Base-by-base conservation (phyloP, 495 filamentous ascomycete genomes). In the Penicillium bovifimosum region DNA sequence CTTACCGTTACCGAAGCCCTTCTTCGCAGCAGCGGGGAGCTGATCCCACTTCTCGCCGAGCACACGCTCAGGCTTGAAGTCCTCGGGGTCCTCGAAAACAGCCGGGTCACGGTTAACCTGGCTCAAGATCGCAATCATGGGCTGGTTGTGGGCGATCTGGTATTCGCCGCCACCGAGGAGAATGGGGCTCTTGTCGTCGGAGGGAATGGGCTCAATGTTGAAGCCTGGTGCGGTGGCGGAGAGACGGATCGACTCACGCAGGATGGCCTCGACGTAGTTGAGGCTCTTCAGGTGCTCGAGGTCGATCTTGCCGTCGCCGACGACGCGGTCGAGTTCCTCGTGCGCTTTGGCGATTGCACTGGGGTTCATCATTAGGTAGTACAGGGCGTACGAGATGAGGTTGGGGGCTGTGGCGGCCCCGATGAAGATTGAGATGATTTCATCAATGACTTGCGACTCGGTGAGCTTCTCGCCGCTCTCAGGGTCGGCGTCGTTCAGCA, bases 211-310 rank as follows among this genome's bases (percentile, higher is more conserved):
- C 50, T 79, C 74, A 50, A 77, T 75, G 61, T 85, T 85, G 67
- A 87, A 83, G 1, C 74, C 70, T 0, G 85, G 77, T 14, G 86
- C 87, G 3, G 85, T 80, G 3, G 86, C 79, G 16, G 72, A 76
- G 0, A 91, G 68, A 33, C 90, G 82, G 17, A 92, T 69, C 0
- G 87, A 79, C 67, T 95, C 90, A 8, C 86, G 80, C 32, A 93
- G 73, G 45, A 86, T 72, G 33, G 79, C 86, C 27, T 81, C 76
- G 53, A 84, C 67, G 66, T 88, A 91, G 3, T 73, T 67, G 10
- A 91, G 70, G 43, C 81, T 79, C 16, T 77, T 73, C 50, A 92
- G 70, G 60, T 91, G 85, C 9, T 84, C 65, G 31, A 73, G 59
- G 17, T 66, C 56, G 40, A 77, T 64, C 9, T 65, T 50, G 16